Conservation (phyloP, 257 asterid genomes). For the Echites panduratus region DNA sequence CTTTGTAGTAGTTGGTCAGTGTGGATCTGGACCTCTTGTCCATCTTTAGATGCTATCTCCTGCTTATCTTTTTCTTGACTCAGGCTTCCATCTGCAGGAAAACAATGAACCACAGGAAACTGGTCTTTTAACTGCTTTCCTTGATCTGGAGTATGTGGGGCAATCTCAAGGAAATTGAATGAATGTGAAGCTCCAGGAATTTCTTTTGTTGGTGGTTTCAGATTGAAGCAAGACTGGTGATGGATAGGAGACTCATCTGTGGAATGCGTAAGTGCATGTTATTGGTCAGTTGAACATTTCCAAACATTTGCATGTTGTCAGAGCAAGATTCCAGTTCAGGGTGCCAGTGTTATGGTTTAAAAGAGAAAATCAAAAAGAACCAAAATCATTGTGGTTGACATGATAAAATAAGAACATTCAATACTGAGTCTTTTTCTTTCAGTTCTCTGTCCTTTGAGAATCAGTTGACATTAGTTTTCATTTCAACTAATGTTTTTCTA, state of each 20-base stretch:
- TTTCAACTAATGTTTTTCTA: no score
- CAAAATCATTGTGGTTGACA: background rate
- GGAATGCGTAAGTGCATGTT: slow-evolving; percentile 14
- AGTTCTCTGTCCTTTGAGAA: background rate
- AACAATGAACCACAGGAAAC: slow-evolving; percentile 27
- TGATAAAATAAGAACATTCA: background rate
- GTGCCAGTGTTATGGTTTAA: background rate
- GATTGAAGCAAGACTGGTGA: slow-evolving; percentile 17
- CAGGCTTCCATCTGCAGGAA: slow-evolving; percentile 22
- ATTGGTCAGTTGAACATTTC: background rate
- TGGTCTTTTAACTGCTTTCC: slow-evolving; percentile 36
- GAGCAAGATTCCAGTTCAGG: background rate
- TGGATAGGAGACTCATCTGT: slow-evolving; percentile 42
- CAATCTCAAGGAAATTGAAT: slow-evolving; percentile 30
- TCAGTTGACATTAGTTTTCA: background rate
- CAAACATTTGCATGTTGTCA: background rate
- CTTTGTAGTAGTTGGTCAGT: slow-evolving; percentile 22
- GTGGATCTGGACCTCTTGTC: slow-evolving; percentile 24
- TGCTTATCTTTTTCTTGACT: slow-evolving; percentile 32
- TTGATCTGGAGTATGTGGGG: slow-evolving; percentile 59
- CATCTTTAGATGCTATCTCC: slow-evolving; percentile 22
- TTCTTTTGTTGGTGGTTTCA: slow-evolving; percentile 23
- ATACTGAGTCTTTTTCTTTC: background rate
- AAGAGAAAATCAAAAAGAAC: background rate
- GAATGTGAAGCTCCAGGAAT: slow-evolving; percentile 34